phyloP scores from a whole-genome alignment of 2,329 filamentous ascomycete genomes.

The Penicillium aurantiogriseum region DNA sequence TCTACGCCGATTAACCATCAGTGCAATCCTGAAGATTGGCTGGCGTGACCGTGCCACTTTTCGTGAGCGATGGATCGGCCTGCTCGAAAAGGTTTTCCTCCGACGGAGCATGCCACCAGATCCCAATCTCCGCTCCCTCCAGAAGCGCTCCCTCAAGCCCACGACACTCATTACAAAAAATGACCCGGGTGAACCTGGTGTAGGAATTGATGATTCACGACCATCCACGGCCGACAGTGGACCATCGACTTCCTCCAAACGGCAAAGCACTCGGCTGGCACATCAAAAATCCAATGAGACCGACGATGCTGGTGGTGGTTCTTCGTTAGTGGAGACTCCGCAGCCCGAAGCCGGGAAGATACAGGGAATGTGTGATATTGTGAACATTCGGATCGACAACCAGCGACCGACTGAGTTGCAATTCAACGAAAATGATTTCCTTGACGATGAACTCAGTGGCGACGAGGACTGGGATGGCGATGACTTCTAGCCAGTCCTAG shows the following conservation, averaged over 20 bases:
- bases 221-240: constrained; percentile 18
- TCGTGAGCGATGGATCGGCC: constrained; percentile 72
- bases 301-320: constrained; percentile 20
- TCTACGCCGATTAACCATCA: constrained; percentile 69
- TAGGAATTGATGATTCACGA: constrained; percentile 4
- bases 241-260: constrained; percentile 29
- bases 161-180: neutral
- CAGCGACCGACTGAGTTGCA: constrained; percentile 59
- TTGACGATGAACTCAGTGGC: constrained; percentile 59
- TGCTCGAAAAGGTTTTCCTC: constrained; percentile 56
- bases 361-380: constrained; percentile 59
- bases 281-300: constrained; percentile 27
- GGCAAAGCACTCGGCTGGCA: constrained; percentile 42
- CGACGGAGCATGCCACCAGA: constrained; percentile 35
- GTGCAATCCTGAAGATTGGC: constrained; percentile 71
- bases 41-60: constrained; percentile 83
- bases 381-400: constrained; percentile 62
- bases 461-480: constrained; percentile 63
- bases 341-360: constrained; percentile 25
- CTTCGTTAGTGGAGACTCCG: neutral
- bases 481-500: constrained; percentile 31
- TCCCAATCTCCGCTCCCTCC: constrained; percentile 28
- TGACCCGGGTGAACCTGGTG: neutral
- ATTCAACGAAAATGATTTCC: constrained; percentile 59
- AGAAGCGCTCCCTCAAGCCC: constrained; percentile 10